phyloP scores from a whole-genome alignment of 805 yeast genomes.

The Starmerella stigmatis region DNA sequence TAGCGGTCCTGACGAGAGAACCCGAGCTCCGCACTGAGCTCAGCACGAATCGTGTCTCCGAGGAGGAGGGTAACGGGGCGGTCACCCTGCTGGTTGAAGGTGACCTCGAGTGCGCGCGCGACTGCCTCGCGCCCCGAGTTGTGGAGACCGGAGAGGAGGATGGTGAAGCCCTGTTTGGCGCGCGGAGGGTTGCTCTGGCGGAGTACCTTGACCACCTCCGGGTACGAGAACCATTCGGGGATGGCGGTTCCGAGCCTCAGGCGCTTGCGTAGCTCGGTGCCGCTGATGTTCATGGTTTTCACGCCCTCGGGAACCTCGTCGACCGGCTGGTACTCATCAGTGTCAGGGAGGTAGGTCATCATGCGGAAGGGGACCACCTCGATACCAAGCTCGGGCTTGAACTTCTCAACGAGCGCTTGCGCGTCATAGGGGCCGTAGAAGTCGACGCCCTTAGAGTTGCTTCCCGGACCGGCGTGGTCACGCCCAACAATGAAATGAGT shows the following conservation, averaged over 20 bases:
- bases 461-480: slow-evolving; percentile 97
- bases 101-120: slow-evolving; percentile 76
- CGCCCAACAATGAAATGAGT: slow-evolving; percentile 96
- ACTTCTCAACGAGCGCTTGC: slow-evolving; percentile 71
- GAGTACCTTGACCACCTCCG: slow-evolving; percentile 84
- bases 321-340: slow-evolving; percentile 88
- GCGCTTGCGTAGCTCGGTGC: slow-evolving; percentile 85
- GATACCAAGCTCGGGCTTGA: slow-evolving; percentile 68
- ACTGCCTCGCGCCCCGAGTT: slow-evolving; percentile 53
- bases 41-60: slow-evolving; percentile 36
- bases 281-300: slow-evolving; percentile 82
- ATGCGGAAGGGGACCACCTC: slow-evolving; percentile 92
- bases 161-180: slow-evolving; percentile 74
- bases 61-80: slow-evolving; percentile 61
- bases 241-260: slow-evolving; percentile 77
- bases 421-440: slow-evolving; percentile 97
- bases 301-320: slow-evolving; percentile 75
- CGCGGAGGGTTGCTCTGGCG: slow-evolving; percentile 93
- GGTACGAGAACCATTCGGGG: slow-evolving; percentile 96
- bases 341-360: slow-evolving; percentile 93
- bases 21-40: slow-evolving; percentile 35
- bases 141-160: slow-evolving; percentile 52
- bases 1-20: slow-evolving; percentile 34
- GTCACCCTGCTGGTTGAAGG: slow-evolving; percentile 82
- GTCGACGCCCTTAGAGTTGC: slow-evolving; percentile 77